Percentiles rank a stretch among this genome's conserved stretches.
These are phyloP conservation scores for Penicillium thymicola DNA, from an alignment of 2,329 filamentous ascomycete genomes.

Conservation along the genomic window DNA sequence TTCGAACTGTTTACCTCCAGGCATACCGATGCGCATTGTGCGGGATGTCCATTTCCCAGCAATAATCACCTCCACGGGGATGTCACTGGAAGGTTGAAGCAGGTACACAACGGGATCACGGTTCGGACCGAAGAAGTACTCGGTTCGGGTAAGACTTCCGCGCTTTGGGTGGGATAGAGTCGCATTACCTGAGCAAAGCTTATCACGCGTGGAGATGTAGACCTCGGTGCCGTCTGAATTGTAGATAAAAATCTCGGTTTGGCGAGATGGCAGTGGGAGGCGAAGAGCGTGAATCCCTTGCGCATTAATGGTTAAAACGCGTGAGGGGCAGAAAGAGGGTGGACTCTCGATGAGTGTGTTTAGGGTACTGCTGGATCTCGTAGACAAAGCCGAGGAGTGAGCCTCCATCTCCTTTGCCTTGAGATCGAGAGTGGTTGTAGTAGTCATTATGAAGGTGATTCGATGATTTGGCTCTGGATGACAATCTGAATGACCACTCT, in stretches of 20 bases:
- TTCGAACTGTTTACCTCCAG: conserved; percentile 49
- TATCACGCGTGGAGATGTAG: conserved; percentile 53
- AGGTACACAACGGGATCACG: conserved; percentile 49
- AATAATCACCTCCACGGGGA: conserved; percentile 29
- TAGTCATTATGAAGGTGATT: conserved; percentile 1
- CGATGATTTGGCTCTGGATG: neutral
- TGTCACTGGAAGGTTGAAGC: conserved; percentile 23
- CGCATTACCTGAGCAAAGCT: conserved; percentile 50
- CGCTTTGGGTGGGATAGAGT: conserved; percentile 42
- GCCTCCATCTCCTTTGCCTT: conserved; percentile 5
- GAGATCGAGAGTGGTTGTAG: conserved; percentile 1
- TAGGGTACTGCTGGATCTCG: conserved; percentile 9
- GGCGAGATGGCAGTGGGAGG: conserved; percentile 36
- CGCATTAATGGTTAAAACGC: conserved; percentile 22
- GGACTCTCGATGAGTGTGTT: conserved; percentile 8
- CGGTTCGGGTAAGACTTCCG: conserved; percentile 49
- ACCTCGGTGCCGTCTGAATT: conserved; percentile 39
- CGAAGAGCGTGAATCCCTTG: conserved; percentile 29
- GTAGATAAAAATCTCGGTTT: conserved; percentile 37
- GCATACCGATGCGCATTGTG: conserved; percentile 47
- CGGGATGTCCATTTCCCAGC: conserved; percentile 47
- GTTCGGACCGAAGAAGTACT: conserved; percentile 57
- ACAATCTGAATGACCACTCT: neutral
- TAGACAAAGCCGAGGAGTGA: conserved; percentile 5
- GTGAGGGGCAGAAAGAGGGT: conserved; percentile 10